These are phyloP conservation scores for Umbelopsis sp. DNA, from an alignment of 192 early-diverging fungal species.

Conservation along the genomic window DNA sequence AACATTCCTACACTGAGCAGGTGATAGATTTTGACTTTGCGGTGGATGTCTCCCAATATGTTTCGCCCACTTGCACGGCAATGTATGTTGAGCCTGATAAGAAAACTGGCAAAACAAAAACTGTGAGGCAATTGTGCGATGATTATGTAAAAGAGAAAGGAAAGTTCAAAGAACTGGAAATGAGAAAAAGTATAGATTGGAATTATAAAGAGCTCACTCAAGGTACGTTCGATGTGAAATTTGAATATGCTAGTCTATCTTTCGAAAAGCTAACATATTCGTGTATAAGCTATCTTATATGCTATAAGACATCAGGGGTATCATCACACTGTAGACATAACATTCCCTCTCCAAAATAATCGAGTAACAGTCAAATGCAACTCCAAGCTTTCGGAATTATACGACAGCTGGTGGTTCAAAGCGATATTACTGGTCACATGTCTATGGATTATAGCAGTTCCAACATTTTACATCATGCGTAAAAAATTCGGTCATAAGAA, in stretches of 20 bases:
- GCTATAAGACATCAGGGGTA: constrained; percentile 44
- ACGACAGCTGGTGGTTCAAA: constrained; percentile 27
- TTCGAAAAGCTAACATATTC: not conserved
- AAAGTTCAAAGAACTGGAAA: constrained; percentile 44
- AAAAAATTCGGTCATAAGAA: constrained; percentile 31
- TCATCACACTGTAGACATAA: constrained; percentile 32
- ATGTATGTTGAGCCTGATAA: constrained; percentile 38
- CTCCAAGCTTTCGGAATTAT: constrained; percentile 28
- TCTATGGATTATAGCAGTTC: constrained; percentile 49
- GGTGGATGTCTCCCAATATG: constrained; percentile 34
- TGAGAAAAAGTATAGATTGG: constrained; percentile 49
- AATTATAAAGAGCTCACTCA: constrained; percentile 38
- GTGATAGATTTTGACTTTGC: constrained; percentile 40
- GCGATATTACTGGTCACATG: constrained; percentile 48
- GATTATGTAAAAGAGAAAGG: constrained; percentile 31
- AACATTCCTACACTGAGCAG: constrained; percentile 28
- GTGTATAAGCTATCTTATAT: constrained; percentile 14
- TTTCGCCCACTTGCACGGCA: constrained; percentile 33
- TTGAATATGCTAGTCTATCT: not conserved
- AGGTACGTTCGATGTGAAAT: constrained; percentile 16
- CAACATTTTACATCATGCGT: constrained; percentile 25
- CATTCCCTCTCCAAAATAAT: constrained; percentile 35
- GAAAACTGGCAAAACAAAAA: constrained; percentile 26
- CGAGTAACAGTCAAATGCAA: constrained; percentile 34
- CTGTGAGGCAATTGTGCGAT: constrained; percentile 35